Percentiles rank a stretch among this genome's conserved stretches.
phyloP scores from a whole-genome alignment of 768 basidiomycete genomes.

The Macrolepiota dolichaula region DNA sequence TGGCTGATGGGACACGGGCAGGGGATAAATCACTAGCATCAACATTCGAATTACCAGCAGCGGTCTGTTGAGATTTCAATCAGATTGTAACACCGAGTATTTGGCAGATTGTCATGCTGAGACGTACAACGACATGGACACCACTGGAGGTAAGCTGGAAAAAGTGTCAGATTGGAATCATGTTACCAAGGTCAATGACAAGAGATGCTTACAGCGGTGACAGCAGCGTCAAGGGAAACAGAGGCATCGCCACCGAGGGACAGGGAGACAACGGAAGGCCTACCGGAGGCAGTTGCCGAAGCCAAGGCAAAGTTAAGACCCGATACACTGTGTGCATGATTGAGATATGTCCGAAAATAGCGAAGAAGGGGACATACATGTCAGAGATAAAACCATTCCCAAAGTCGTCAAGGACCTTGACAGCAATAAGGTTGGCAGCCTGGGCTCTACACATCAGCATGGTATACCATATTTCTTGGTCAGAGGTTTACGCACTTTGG shows the following conservation, averaged over 20 bases:
- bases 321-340: not conserved
- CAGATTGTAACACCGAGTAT: not conserved
- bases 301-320: not conserved
- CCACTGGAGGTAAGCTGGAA: slow-evolving; percentile 21
- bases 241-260: slow-evolving; percentile 19
- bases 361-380: slow-evolving; percentile 12
- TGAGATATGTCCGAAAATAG: not conserved
- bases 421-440: slow-evolving; percentile 19
- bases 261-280: slow-evolving; percentile 19
- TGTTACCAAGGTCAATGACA: not conserved
- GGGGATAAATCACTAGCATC: slow-evolving; percentile 27
- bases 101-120: not conserved
- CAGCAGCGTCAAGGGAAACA: slow-evolving; percentile 17
- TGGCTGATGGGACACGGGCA: slow-evolving; percentile 26
- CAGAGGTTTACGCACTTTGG: not conserved
- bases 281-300: slow-evolving; percentile 9
- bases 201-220: slow-evolving; percentile 12
- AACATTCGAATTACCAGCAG: slow-evolving; percentile 26
- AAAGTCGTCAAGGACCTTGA: slow-evolving; percentile 21
- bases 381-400: slow-evolving; percentile 18
- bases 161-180: not conserved
- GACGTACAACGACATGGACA: slow-evolving; percentile 19
- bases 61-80: slow-evolving; percentile 11
- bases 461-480: not conserved
- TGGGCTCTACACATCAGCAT: not conserved